These are phyloP conservation scores for Cladochytrium replicatum DNA, from an alignment of 192 early-diverging fungal genomes.

Conservation along the genomic window DNA sequence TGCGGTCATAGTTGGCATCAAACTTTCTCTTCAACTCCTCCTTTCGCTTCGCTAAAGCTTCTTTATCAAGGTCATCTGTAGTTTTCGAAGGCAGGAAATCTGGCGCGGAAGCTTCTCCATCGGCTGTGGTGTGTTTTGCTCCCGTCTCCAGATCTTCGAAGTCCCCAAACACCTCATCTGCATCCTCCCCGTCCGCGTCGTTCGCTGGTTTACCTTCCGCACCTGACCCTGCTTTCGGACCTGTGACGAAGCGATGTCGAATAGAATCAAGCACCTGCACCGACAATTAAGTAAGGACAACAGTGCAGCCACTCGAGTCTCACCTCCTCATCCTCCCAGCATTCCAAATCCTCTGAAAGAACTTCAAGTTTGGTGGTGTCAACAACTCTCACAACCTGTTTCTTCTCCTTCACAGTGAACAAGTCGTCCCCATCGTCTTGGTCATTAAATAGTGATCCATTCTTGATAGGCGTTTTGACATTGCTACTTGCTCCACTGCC, in stretches of 20 bases:
- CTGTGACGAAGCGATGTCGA: constrained; percentile 70
- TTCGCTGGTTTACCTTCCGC: constrained; percentile 17
- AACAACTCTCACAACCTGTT: constrained; percentile 22
- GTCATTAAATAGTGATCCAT: constrained; percentile 26
- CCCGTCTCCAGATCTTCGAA: constrained; percentile 75
- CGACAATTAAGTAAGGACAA: too few relatives aligned
- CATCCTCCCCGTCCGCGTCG: constrained; percentile 31
- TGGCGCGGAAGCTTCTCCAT: too few relatives aligned
- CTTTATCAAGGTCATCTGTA: too few relatives aligned
- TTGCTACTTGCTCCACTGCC: not conserved
- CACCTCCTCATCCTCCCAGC: constrained; percentile 59
- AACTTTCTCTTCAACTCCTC: constrained; percentile 89
- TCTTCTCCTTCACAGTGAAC: constrained; percentile 41
- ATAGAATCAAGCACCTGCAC: constrained; percentile 14
- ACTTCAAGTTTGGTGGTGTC: constrained; percentile 66
- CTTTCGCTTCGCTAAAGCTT: constrained; percentile 67
- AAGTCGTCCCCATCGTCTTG: constrained; percentile 49
- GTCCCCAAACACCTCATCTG: constrained; percentile 60
- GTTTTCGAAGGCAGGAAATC: too few relatives aligned
- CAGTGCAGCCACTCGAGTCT: too few relatives aligned
- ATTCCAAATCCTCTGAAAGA: constrained; percentile 42
- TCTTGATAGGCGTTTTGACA: too few relatives aligned
- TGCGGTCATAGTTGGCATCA: constrained; percentile 72
- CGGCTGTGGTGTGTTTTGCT: too few relatives aligned
- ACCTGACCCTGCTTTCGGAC: constrained; percentile 27